phyloP scores from a whole-genome alignment of 73 alveolate genomes.

The Paramecium primaurelia region DNA sequence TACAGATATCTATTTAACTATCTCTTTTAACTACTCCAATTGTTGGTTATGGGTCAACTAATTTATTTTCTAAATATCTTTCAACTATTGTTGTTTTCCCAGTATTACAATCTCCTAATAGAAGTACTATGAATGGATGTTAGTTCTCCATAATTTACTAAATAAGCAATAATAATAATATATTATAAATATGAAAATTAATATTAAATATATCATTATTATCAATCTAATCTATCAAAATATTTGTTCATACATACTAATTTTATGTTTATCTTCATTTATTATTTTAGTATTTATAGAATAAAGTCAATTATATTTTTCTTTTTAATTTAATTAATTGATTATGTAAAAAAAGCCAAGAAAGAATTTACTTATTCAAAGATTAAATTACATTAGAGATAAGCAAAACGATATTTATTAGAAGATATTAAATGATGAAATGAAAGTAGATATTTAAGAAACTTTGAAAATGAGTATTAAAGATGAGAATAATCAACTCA shows the following conservation, averaged over 20 bases:
- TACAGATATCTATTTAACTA: background rate
- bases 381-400: background rate
- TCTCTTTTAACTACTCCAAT: background rate
- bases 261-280: background rate
- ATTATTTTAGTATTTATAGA: background rate
- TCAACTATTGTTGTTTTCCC: slow-evolving; percentile 29
- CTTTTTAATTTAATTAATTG: background rate
- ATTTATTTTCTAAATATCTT: slow-evolving; percentile 18
- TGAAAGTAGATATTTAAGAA: background rate
- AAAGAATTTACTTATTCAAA: background rate
- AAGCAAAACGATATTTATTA: background rate
- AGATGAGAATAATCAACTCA: background rate
- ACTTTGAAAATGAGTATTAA: background rate
- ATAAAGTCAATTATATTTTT: background rate
- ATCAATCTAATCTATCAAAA: background rate
- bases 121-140: background rate
- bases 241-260: background rate
- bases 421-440: background rate
- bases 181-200: background rate
- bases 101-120: background rate
- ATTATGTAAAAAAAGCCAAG: background rate
- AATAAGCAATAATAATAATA: background rate
- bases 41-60: background rate
- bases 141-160: background rate
- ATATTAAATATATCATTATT: background rate